Base-by-base conservation (phyloP, 805 yeast species). In the Ogataea minuta region DNA sequence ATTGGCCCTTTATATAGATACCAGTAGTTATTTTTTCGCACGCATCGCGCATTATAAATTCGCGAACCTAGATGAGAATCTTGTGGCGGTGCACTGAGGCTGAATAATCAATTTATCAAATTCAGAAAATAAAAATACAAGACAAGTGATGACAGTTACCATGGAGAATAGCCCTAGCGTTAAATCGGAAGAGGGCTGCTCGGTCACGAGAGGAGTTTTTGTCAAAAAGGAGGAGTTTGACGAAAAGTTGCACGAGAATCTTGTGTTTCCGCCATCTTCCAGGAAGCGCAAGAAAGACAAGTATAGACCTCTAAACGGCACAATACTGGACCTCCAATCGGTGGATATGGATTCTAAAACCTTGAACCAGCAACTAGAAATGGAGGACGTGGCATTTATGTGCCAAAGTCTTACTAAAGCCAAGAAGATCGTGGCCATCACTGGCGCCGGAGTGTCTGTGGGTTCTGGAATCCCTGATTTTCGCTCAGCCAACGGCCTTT, bases 391-490 rank as follows among this genome's bases (percentile, higher is more conserved):
- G 9, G 65, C 70, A 6, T 74, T 78, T 44, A 52, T 81, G 17
- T 71, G 70, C 39, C 73, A 76, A 56, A 76, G 78, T 0, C 55
- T 81, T 16, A 59, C 57, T 23, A 69, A 81, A 49, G 70, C 90
- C 21, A 76, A 71, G 47, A 72, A 74, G 45, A 66, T 81, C 21
- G 71, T 86, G 2, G 75, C 82, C 20, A 71, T 89, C 20, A 77
- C 90, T 1, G 97, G 97, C 9, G 97, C 97, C 12, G 96, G 96
- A 3, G 77, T 86, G 13, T 86, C 95, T 9, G 93, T 90, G 38
- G 83, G 84, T 20, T 87, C 95, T 1, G 96, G 96, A 4, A 89
- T 88, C 27, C 96, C 96, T 3, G 69, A 64, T 49, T 64, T 88
- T 56, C 66, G 96, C 56, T 84, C 95, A 6, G 75, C 87, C 1